Conservation (phyloP, 2,329 filamentous ascomycete genomes). For the Aotearoamyces nothofagi region DNA sequence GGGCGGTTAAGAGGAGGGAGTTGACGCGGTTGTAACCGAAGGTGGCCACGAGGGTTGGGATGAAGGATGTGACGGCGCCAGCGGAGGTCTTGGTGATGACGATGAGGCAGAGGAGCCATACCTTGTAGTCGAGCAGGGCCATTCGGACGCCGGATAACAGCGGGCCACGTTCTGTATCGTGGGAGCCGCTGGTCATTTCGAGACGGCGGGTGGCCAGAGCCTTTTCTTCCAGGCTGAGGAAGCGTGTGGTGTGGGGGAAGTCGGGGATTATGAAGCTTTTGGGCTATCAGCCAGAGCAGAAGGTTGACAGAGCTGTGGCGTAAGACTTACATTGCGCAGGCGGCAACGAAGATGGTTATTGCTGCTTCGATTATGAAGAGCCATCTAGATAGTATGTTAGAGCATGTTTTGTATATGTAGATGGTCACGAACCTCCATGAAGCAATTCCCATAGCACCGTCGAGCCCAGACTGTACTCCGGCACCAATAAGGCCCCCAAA, state of each 20-base stretch:
- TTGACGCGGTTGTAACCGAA: constrained; percentile 7
- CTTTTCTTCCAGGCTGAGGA: constrained; percentile 2
- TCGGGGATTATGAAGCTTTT: constrained; percentile 26
- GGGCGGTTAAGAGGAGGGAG: constrained; percentile 10
- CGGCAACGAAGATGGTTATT: constrained; percentile 6
- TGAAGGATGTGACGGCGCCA: constrained; percentile 9
- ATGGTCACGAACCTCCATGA: no score
- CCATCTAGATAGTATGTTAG: constrained; percentile 4
- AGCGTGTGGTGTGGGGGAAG: constrained; percentile 22
- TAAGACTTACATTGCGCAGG: constrained; percentile 2
- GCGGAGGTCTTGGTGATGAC: not conserved
- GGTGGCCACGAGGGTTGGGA: constrained; percentile 12
- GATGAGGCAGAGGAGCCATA: constrained; percentile 2
- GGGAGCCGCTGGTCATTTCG: constrained; percentile 1
- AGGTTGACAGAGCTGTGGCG: constrained; percentile 2
- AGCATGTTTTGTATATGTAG: no score
- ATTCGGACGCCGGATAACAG: constrained; percentile 1
- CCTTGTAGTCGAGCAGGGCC: constrained; percentile 2
- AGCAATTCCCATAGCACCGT: constrained; percentile 3
- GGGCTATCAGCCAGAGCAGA: no score
- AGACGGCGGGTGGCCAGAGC: not conserved
- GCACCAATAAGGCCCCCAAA: constrained; percentile 25
- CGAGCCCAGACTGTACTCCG: constrained; percentile 18
- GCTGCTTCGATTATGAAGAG: constrained; percentile 9
- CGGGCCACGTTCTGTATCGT: constrained; percentile 1